A percentile compares a stretch with the other conserved stretches of the same genome.
phyloP scores from a whole-genome alignment of 805 yeast genomes.

The Candida lessepsii region DNA sequence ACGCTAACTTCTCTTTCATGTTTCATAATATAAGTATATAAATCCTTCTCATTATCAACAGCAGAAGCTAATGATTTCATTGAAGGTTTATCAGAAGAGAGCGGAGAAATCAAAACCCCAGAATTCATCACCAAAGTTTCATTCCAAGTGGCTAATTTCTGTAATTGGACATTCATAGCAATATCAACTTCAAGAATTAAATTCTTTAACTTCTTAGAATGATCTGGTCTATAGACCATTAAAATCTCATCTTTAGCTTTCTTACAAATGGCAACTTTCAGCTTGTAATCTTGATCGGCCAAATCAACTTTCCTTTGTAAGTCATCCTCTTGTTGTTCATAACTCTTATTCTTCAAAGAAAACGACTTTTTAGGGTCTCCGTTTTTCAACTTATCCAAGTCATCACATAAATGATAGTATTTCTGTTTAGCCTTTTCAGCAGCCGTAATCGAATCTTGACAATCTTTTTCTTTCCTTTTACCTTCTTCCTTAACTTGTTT shows the following conservation, averaged over 20 bases:
- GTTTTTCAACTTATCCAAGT: conserved; percentile 75
- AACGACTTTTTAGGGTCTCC: conserved; percentile 86
- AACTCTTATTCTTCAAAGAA: conserved; percentile 73
- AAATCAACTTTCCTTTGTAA: conserved; percentile 71
- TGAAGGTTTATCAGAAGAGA: conserved; percentile 55
- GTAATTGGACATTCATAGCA: conserved; percentile 84
- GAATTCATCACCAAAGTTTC: conserved; percentile 81
- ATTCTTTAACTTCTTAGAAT: conserved; percentile 68
- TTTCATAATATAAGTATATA: conserved; percentile 64
- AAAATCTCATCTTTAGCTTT: conserved; percentile 72
- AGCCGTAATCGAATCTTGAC: conserved; percentile 71
- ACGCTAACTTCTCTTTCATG: conserved; percentile 35
- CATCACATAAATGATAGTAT: conserved; percentile 79
- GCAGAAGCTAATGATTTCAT: conserved; percentile 75
- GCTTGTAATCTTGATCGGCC: conserved; percentile 85
- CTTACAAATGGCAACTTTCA: conserved; percentile 70
- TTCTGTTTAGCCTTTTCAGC: conserved; percentile 84
- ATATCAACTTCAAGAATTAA: conserved; percentile 83
- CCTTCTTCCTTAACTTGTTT: conserved; percentile 82
- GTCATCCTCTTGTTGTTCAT: conserved; percentile 90
- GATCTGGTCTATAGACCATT: conserved; percentile 72
- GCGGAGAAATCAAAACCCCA: conserved; percentile 80
- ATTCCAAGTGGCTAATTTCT: conserved; percentile 82
- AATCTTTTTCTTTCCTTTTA: conserved; percentile 77
- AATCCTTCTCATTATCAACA: conserved; percentile 80